Conservation (phyloP, 2,329 filamentous ascomycete species). For the Metarhizium brunneum region DNA sequence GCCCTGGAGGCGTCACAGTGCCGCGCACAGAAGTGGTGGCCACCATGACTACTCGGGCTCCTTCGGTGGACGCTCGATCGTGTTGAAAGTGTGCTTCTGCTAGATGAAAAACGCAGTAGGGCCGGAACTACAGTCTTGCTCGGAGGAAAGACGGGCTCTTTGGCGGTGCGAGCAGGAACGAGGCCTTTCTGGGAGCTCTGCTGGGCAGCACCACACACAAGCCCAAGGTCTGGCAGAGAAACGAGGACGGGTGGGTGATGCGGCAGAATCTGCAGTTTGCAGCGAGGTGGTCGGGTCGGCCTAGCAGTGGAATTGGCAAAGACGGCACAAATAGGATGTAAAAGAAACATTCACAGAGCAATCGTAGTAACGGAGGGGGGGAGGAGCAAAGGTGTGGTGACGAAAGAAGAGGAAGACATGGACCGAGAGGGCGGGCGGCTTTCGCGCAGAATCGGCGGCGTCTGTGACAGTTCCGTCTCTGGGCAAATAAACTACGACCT, state of each 20-base stretch:
- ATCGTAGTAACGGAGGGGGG: not conserved
- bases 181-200: not conserved
- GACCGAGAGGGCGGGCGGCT: constrained; percentile 1
- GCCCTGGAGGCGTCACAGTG: constrained; percentile 34
- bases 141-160: not conserved
- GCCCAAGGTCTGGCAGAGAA: not conserved
- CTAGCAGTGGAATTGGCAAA: constrained; percentile 2
- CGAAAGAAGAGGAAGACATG: constrained; percentile 1
- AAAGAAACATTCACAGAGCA: not conserved
- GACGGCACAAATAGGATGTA: not conserved
- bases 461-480: constrained; percentile 6
- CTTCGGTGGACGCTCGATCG: constrained; percentile 10
- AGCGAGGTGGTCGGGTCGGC: not conserved
- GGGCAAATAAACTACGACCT: not conserved
- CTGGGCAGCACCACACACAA: not conserved
- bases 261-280: constrained; percentile 3
- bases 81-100: not conserved
- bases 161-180: not conserved
- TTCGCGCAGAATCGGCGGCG: constrained; percentile 7
- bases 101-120: not conserved
- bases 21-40: constrained; percentile 40
- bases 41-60: constrained; percentile 32
- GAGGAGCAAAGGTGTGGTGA: constrained; percentile 2
- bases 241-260: not conserved
- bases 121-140: not conserved